Conservation (phyloP, 805 yeast genomes). For the Cyberlindnera americana region DNA sequence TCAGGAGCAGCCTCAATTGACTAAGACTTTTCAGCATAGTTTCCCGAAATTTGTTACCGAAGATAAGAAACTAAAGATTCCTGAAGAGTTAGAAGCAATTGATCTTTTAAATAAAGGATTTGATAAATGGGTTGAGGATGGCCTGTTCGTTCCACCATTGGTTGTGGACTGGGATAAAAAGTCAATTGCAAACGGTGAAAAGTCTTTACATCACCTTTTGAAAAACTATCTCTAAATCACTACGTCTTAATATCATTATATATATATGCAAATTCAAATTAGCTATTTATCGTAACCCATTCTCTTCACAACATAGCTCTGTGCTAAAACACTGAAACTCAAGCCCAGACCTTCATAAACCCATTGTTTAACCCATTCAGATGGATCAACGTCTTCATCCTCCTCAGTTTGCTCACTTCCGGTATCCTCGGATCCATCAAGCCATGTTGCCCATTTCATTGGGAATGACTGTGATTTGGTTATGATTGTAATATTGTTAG, state of each 20-base stretch:
- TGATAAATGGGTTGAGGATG: conserved; percentile 18
- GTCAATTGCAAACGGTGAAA: conserved; percentile 46
- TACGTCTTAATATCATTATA: too few relatives aligned
- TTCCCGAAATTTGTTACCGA: conserved; percentile 23
- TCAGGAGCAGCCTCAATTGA: conserved; percentile 6
- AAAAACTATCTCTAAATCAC: conserved; percentile 12
- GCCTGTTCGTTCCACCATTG: conserved; percentile 40
- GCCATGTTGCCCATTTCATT: conserved; percentile 88
- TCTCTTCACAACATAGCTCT: conserved; percentile 83
- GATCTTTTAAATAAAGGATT: conserved; percentile 12
- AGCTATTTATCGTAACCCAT: conserved; percentile 44
- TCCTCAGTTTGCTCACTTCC: conserved; percentile 26
- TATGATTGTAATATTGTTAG: conserved; percentile 68
- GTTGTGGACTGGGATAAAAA: conserved; percentile 64
- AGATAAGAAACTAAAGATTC: conserved; percentile 9
- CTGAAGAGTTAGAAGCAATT: conserved; percentile 9
- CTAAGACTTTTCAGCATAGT: conserved; percentile 16
- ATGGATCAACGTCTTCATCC: conserved; percentile 64
- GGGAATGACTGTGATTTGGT: conserved; percentile 91
- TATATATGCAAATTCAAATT: background rate
- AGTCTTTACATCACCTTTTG: conserved; percentile 30
- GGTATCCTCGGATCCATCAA: conserved; percentile 36
- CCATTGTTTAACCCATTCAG: conserved; percentile 81
- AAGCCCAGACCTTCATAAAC: conserved; percentile 72
- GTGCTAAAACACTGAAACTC: conserved; percentile 84